A percentile compares a stretch with the other conserved stretches of the same genome.
Conservation (phyloP, 2,329 filamentous ascomycete genomes). For the Graphilbum fragrans region DNA sequence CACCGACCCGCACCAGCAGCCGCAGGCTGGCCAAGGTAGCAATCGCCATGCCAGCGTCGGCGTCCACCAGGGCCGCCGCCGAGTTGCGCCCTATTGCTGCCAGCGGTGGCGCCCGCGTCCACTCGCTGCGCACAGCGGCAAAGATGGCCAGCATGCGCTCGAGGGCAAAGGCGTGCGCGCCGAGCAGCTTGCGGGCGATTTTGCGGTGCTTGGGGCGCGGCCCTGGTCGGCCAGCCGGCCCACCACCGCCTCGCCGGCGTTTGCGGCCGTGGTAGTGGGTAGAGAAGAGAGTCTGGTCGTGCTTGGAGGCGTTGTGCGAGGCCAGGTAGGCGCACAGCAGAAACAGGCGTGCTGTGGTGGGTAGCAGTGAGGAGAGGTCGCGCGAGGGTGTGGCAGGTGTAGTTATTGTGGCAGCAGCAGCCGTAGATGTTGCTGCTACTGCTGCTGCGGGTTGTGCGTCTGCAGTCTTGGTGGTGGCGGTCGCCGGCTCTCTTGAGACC, state of each 20-base stretch:
- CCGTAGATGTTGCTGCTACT: not conserved
- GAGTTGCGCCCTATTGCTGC: slow-evolving; percentile 7
- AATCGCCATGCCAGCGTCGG: slow-evolving; percentile 51
- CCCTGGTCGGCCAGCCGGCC: slow-evolving; percentile 16
- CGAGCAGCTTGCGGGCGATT: slow-evolving; percentile 65
- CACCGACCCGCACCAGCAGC: slow-evolving; percentile 54
- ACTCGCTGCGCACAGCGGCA: slow-evolving; percentile 48
- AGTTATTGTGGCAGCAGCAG: slow-evolving; percentile 20
- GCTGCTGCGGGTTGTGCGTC: not conserved
- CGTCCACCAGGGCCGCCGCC: slow-evolving; percentile 27
- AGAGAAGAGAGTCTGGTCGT: slow-evolving; percentile 65
- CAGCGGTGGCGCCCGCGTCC: slow-evolving; percentile 24
- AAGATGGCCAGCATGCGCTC: slow-evolving; percentile 73
- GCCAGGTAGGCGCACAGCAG: slow-evolving; percentile 70
- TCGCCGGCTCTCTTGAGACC: not conserved
- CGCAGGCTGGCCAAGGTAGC: slow-evolving; percentile 62
- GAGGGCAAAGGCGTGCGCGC: slow-evolving; percentile 63
- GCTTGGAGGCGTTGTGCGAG: slow-evolving; percentile 64
- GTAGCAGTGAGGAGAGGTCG: slow-evolving; percentile 43
- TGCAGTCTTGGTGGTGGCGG: not conserved
- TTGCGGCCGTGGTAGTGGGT: slow-evolving; percentile 47
- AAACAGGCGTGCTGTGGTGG: slow-evolving; percentile 61
- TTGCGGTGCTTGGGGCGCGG: slow-evolving; percentile 47
- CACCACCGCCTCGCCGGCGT: slow-evolving; percentile 34
- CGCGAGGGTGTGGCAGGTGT: slow-evolving; percentile 22